Conservation (phyloP, 2,329 filamentous ascomycete species). For the Thielaviopsis cerberus region DNA sequence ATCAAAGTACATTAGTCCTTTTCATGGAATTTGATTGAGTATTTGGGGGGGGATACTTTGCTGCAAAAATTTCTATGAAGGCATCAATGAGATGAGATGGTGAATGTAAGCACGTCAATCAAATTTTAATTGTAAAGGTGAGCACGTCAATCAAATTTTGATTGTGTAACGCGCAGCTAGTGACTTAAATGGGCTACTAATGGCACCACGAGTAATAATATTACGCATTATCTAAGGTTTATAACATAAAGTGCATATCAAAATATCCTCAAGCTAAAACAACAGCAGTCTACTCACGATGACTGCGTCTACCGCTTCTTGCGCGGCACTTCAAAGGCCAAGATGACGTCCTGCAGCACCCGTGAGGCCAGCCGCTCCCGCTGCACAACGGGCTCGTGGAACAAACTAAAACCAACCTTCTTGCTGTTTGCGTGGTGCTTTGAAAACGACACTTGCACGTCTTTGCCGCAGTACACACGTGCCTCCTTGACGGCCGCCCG, state of each 20-base stretch:
- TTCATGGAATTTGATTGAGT: too few species aligned
- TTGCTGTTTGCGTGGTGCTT: constrained; percentile 58
- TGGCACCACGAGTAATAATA: background rate
- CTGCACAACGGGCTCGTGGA: constrained; percentile 41
- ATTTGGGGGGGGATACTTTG: too few species aligned
- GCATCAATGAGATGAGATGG: too few species aligned
- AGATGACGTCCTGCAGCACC: constrained; percentile 32
- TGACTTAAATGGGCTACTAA: background rate
- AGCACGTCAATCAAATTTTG: too few species aligned
- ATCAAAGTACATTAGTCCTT: too few species aligned
- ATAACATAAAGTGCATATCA: background rate
- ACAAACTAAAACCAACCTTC: constrained; percentile 41
- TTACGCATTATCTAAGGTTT: background rate
- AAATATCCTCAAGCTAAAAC: background rate
- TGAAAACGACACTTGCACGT: constrained; percentile 52
- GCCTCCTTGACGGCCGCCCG: constrained; percentile 53
- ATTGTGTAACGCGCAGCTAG: too few species aligned
- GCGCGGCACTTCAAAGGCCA: constrained; percentile 28
- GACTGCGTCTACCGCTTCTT: constrained; percentile 26
- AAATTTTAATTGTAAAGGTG: too few species aligned
- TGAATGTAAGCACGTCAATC: too few species aligned
- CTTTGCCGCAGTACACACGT: constrained; percentile 48
- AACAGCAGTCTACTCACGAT: too few species aligned
- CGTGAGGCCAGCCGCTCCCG: constrained; percentile 38
- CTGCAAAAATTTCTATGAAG: too few species aligned